Percentiles rank a stretch among this genome's conserved stretches.
phyloP scores from a whole-genome alignment of 257 asterid genomes.

The Plectranthus barbatus region DNA sequence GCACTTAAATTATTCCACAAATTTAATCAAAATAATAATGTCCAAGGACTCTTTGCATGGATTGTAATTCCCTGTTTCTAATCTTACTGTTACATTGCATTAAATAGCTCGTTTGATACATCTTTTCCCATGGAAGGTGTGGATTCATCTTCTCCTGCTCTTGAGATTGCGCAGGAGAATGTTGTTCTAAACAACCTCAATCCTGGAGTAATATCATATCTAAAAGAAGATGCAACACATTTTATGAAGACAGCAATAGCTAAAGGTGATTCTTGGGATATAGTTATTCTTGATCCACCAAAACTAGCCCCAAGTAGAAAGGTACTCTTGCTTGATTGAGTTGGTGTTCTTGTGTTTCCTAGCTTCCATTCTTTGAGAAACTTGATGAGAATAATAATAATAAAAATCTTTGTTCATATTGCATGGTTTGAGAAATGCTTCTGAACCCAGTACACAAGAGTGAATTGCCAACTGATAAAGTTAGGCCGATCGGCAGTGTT shows the following conservation, averaged over 20 bases:
- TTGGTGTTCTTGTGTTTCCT: slow-evolving; percentile 12
- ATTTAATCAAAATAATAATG: background rate
- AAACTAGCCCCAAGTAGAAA: slow-evolving; percentile 77
- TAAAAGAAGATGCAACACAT: slow-evolving; percentile 65
- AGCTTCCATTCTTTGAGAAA: background rate
- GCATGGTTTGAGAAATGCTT: no score
- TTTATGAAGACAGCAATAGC: slow-evolving; percentile 75
- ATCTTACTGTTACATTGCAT: background rate
- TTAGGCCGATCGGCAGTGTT: no score
- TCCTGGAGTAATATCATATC: slow-evolving; percentile 45
- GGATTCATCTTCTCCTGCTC: slow-evolving; percentile 82
- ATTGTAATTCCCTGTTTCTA: background rate
- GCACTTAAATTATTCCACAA: background rate
- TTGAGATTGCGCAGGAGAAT: slow-evolving; percentile 71
- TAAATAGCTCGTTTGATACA: background rate
- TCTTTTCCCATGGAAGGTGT: slow-evolving; percentile 39
- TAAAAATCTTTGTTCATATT: no score
- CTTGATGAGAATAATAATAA: background rate
- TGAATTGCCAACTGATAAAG: no score
- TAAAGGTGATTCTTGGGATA: slow-evolving; percentile 69
- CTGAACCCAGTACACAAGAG: no score
- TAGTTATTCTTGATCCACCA: slow-evolving; percentile 90
- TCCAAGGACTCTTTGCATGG: background rate
- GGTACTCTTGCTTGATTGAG: slow-evolving; percentile 27
- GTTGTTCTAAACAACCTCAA: slow-evolving; percentile 55